Percentiles rank a stretch among this genome's conserved stretches.
These are phyloP conservation scores for Barbatosphaeria neglecta DNA, from an alignment of 495 filamentous ascomycete genomes.

Conservation along the genomic window DNA sequence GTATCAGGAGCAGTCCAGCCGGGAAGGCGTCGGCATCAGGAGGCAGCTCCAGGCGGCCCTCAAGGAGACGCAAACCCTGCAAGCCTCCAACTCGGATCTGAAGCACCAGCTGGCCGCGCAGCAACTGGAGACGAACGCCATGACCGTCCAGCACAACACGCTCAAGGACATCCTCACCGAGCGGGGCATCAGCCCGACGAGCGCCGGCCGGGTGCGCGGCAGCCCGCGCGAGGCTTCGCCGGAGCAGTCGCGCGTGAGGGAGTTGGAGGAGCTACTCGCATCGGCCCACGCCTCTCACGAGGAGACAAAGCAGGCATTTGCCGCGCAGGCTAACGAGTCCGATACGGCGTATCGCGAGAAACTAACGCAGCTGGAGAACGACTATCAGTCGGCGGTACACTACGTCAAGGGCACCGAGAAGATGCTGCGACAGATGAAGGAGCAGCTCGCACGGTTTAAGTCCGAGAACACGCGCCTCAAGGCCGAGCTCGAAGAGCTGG, in stretches of 20 bases:
- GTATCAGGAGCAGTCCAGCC: slow-evolving; percentile 91
- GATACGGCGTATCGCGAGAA: slow-evolving; percentile 82
- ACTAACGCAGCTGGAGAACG: slow-evolving; percentile 81
- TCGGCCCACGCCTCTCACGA: slow-evolving; percentile 68
- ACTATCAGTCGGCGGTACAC: slow-evolving; percentile 98
- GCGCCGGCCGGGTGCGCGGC: slow-evolving; percentile 31
- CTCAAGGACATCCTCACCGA: slow-evolving; percentile 88
- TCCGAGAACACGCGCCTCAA: slow-evolving; percentile 72
- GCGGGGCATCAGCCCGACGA: slow-evolving; percentile 63
- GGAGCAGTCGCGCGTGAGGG: slow-evolving; percentile 68
- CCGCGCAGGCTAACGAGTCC: slow-evolving; percentile 69
- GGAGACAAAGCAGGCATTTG: slow-evolving; percentile 63
- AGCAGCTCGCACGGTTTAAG: slow-evolving; percentile 84
- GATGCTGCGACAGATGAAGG: slow-evolving; percentile 98
- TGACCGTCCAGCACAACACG: slow-evolving; percentile 80
- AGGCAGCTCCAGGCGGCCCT: slow-evolving; percentile 76
- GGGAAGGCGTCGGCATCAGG: slow-evolving; percentile 79
- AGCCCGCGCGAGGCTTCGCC: slow-evolving; percentile 66
- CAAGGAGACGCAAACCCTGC: slow-evolving; percentile 65
- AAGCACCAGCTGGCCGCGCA: slow-evolving; percentile 68
- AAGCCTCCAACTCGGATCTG: slow-evolving; percentile 65
- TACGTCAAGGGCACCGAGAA: slow-evolving; percentile 98
- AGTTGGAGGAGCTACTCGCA: slow-evolving; percentile 84
- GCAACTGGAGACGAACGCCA: slow-evolving; percentile 78
- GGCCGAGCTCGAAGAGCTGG: slow-evolving; percentile 56